phyloP scores from a whole-genome alignment of 805 yeast genomes.

The Brettanomyces nanus region DNA sequence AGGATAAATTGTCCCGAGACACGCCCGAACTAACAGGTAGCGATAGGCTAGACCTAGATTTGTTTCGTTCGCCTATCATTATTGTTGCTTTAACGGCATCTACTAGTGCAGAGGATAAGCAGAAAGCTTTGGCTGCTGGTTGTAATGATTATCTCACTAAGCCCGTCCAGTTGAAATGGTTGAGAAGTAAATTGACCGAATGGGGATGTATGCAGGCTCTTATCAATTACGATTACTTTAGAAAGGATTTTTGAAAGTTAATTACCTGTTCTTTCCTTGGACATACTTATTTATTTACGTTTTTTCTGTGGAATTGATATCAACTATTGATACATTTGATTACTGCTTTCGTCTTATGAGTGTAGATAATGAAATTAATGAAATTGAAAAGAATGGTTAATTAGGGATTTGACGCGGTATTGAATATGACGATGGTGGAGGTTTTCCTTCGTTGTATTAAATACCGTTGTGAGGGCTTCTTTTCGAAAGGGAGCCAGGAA shows the following conservation, averaged over 20 bases:
- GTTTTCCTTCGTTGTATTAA: too few relatives aligned
- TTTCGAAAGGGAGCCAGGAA: too few relatives aligned
- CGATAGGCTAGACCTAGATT: constrained; percentile 49
- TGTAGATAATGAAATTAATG: too few relatives aligned
- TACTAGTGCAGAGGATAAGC: constrained; percentile 73
- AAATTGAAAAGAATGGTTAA: too few relatives aligned
- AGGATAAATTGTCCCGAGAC: constrained; percentile 9
- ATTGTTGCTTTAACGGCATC: constrained; percentile 96
- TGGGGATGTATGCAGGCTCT: constrained; percentile 99
- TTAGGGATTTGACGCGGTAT: too few relatives aligned
- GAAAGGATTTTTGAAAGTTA: constrained; percentile 28
- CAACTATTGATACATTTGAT: too few relatives aligned
- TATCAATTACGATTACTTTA: constrained; percentile 93
- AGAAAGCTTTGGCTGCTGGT: constrained; percentile 92
- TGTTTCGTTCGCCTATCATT: constrained; percentile 91
- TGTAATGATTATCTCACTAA: constrained; percentile 95
- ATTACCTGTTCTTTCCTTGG: too few relatives aligned
- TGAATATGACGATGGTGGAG: too few relatives aligned
- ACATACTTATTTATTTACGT: too few relatives aligned
- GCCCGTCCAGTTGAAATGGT: constrained; percentile 92
- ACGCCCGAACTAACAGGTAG: constrained; percentile 20
- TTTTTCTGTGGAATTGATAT: too few relatives aligned
- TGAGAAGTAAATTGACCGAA: constrained; percentile 86
- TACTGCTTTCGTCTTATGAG: too few relatives aligned
- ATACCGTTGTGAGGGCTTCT: too few relatives aligned